Evolutionary conservation across 257 asterid genomes (phyloP).

Genomic region (Rhazya stricta): DNA sequence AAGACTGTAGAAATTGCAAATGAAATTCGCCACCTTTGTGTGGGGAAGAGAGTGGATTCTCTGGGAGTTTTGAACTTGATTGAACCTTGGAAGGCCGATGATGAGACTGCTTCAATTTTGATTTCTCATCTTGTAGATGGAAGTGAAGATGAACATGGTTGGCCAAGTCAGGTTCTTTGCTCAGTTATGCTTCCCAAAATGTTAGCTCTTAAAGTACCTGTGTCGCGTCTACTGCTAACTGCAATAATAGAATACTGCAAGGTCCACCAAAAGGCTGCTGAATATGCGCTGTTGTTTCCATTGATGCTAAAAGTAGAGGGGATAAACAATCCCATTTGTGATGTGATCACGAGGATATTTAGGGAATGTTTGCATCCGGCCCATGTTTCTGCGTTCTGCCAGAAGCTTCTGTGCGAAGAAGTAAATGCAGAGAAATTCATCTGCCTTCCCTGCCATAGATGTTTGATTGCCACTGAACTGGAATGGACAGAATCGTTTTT

Average conservation of each 20-base stretch:
- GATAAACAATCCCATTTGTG: slow-evolving; percentile 49
- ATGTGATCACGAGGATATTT: slow-evolving; percentile 51
- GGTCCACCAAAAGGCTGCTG: slow-evolving; percentile 61
- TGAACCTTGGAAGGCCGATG: slow-evolving; percentile 71
- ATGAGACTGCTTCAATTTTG: slow-evolving; percentile 57
- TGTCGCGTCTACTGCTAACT: slow-evolving; percentile 47
- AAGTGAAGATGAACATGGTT: slow-evolving; percentile 37
- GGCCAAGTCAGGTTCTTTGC: slow-evolving; percentile 64
- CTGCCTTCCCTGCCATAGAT: slow-evolving; percentile 56
- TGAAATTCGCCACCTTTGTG: slow-evolving; percentile 46
- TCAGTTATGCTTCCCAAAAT: slow-evolving; percentile 65
- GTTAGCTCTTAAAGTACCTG: slow-evolving; percentile 43
- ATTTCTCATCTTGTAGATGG: slow-evolving; percentile 37
- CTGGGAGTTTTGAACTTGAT: slow-evolving; percentile 41
- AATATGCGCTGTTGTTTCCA: slow-evolving; percentile 56
- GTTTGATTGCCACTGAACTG: slow-evolving; percentile 34
- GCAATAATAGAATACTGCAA: slow-evolving; percentile 54
- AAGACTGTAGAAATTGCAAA: slow-evolving; percentile 39
- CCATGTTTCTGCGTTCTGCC: slow-evolving; percentile 63
- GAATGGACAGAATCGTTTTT: slow-evolving; percentile 68
- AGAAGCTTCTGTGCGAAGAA: slow-evolving; percentile 39
- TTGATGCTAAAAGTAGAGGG: slow-evolving; percentile 50
- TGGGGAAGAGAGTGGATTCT: slow-evolving; percentile 19
- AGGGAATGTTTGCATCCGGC: slow-evolving; percentile 64
- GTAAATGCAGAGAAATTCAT: slow-evolving; percentile 30